Conservation (phyloP, 2,329 filamentous ascomycete genomes). For the Hypocreales sp. region DNA sequence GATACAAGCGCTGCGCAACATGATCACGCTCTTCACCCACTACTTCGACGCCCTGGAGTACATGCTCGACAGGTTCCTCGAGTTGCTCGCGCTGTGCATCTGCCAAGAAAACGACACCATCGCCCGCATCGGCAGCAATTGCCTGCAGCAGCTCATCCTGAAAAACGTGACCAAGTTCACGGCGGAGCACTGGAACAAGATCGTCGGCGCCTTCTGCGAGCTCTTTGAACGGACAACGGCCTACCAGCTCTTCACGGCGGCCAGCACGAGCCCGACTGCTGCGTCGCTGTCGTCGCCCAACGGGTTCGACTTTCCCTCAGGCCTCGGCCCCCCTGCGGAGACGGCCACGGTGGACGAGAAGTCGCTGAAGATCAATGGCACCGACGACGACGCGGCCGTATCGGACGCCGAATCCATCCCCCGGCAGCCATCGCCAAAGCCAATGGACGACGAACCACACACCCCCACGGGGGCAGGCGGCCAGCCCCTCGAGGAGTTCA, state of each 20-base stretch:
- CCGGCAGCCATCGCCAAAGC: constrained; percentile 11
- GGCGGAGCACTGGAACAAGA: constrained; percentile 77
- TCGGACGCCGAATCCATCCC: constrained; percentile 17
- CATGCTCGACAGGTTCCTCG: constrained; percentile 95
- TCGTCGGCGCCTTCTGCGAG: constrained; percentile 90
- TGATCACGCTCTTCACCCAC: constrained; percentile 97
- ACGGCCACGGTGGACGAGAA: constrained; percentile 30
- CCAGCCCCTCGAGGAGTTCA: constrained; percentile 67
- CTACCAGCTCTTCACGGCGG: constrained; percentile 86
- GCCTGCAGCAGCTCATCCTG: constrained; percentile 86
- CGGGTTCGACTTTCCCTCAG: constrained; percentile 32
- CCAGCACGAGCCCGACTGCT: constrained; percentile 38
- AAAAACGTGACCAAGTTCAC: constrained; percentile 93
- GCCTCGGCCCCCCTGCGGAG: constrained; percentile 25
- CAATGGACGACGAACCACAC: constrained; percentile 18
- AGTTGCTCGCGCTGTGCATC: constrained; percentile 87
- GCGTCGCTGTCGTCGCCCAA: constrained; percentile 36
- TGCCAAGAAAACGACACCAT: constrained; percentile 99
- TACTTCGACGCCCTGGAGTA: constrained; percentile 94
- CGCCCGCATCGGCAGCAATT: constrained; percentile 94
- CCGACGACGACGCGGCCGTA: constrained; percentile 19
- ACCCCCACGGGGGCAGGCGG: constrained; percentile 16
- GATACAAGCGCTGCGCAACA: constrained; percentile 95
- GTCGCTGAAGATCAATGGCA: constrained; percentile 45
- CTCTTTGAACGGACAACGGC: constrained; percentile 91